These are phyloP conservation scores for Pseudocercospora macadamiae DNA, from an alignment of 2,329 filamentous ascomycete genomes.

Conservation along the genomic window DNA sequence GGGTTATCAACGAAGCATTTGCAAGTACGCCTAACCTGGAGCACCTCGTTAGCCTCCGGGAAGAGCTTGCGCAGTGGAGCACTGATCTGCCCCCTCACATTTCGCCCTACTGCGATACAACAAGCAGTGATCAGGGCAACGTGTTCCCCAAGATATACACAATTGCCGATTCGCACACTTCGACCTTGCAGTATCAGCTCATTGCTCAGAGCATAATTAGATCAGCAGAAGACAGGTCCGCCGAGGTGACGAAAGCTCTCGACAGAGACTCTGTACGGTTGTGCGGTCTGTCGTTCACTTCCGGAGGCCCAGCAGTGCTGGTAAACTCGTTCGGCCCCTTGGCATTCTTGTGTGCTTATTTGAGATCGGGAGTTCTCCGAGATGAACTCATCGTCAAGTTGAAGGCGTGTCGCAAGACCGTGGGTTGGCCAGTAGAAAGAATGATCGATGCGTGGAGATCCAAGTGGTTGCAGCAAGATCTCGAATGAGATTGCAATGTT, in stretches of 20 bases:
- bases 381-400: conserved; percentile 15
- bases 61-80: not conserved
- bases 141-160: conserved; percentile 7
- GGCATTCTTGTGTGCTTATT: conserved; percentile 7
- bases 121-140: not conserved
- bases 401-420: conserved; percentile 1
- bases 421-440: conserved; percentile 15
- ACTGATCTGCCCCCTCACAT: not conserved
- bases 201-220: conserved; percentile 5
- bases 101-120: conserved; percentile 2
- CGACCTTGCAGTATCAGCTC: conserved; percentile 7
- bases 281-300: conserved; percentile 15
- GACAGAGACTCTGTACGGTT: conserved; percentile 2
- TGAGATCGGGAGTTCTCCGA: not conserved
- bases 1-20: conserved; percentile 7
- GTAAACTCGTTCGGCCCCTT: conserved; percentile 22
- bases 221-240: not conserved
- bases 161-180: conserved; percentile 8
- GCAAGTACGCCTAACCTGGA: not conserved
- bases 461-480: conserved; percentile 2
- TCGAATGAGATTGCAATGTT: too few relatives aligned
- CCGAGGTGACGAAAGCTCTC: not conserved
- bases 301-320: conserved; percentile 1
- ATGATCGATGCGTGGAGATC: conserved; percentile 4
- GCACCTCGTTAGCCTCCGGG: not conserved